Conservation (phyloP, 345 rosid genomes). For the Aquilaria yunnanensis region DNA sequence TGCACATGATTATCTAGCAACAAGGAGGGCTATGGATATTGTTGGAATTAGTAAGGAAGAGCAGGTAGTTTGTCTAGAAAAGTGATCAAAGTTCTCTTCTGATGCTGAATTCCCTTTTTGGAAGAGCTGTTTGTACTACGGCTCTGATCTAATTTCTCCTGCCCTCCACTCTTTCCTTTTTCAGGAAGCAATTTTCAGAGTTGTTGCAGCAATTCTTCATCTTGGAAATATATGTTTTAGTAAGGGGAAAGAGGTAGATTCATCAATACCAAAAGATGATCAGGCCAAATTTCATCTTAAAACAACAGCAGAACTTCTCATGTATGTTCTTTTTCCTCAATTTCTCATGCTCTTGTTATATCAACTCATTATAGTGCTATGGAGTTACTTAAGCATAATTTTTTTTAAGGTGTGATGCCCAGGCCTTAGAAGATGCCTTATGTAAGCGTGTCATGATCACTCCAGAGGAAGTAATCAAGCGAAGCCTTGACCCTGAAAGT, state of each 20-base stretch:
- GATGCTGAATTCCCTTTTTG: neutral
- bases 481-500: conserved; percentile 88
- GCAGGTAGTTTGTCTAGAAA: conserved; percentile 41
- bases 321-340: conserved; percentile 33
- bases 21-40: conserved; percentile 91
- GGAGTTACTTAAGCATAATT: neutral
- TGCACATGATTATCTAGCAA: conserved; percentile 89
- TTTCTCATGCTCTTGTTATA: conserved; percentile 1
- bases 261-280: conserved; percentile 82
- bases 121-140: neutral
- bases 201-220: conserved; percentile 87
- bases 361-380: neutral
- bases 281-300: conserved; percentile 70
- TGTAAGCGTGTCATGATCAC: conserved; percentile 97
- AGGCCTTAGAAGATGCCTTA: conserved; percentile 82
- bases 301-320: conserved; percentile 78
- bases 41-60: conserved; percentile 87
- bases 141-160: conserved; percentile 6
- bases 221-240: conserved; percentile 75
- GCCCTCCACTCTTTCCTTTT: conserved; percentile 12
- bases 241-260: conserved; percentile 82
- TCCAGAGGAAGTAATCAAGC: conserved; percentile 92
- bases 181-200: conserved; percentile 95
- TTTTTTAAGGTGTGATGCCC: conserved; percentile 62
- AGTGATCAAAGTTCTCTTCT: neutral